Evolutionary conservation across 495 filamentous ascomycete genomes (phyloP), one percentile per base, ranked within the genome.

Genomic region (Aspergillus avenaceus): DNA sequence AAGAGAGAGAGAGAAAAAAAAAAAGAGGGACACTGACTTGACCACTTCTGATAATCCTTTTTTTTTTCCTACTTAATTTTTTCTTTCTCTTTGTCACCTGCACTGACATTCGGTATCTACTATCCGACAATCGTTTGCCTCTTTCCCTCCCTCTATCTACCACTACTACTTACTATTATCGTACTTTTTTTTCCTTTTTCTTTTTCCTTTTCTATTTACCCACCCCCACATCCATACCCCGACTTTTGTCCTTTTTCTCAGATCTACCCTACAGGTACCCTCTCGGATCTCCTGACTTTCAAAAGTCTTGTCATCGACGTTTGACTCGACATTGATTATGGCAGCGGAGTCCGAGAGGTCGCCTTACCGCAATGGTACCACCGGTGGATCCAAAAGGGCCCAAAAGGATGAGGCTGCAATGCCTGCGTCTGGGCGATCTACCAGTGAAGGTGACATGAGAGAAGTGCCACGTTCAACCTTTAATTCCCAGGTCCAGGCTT

Each of bases 321-420:
- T 57, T 65, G 63, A 61, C 63, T 66, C 56, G 59, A 60, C 56
- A 61, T 49, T 45, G 60, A 61, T 55, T 62, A 75, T 73, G 71
- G 64, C 69, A 59, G 64, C 69, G 63, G 68, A 69, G 55, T 69
- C 71, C 61, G 69, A 72, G 63, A 72, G 71, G 67, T 62, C 59
- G 67, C 66, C 71, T 64, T 61, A 59, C 59, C 60, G 56, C 51
- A 63, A 67, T 45, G 65, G 64, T 53, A 53, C 54, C 52, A 55
- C 70, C 57, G 63, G 60, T 60, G 65, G 55, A 57, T 50, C 66
- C 61, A 65, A 53, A 55, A 59, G 48, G 25, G 48, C 56, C 55
- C 62, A 64, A 61, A 53, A 62, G 52, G 56, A 59, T 50, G 66
- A 65, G 47, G 53, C 50, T 52, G 53, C 58, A 32, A 49, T 48